Evolutionary conservation across 2,329 filamentous ascomycete species (phyloP).

Genomic region (Microcera coccophila): DNA sequence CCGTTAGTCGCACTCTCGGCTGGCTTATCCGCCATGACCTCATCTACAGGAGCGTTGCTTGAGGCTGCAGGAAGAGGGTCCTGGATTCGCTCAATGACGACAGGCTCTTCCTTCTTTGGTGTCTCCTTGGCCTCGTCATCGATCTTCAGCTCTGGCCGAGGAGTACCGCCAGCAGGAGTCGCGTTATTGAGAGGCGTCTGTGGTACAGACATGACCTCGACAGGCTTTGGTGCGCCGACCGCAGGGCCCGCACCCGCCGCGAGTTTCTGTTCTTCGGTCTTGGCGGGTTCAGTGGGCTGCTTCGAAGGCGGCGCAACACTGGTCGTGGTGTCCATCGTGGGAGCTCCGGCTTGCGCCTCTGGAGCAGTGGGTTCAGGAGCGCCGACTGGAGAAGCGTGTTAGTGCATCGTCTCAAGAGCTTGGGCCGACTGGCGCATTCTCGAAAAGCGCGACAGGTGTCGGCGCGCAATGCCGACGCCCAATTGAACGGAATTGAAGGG

Average conservation of each 20-base stretch:
- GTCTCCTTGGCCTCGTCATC: constrained; percentile 28
- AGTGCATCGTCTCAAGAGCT: constrained; percentile 4
- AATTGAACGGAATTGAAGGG: constrained; percentile 14
- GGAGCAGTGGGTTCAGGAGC: constrained; percentile 27
- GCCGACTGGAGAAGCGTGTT: constrained; percentile 24
- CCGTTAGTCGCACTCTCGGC: constrained; percentile 18
- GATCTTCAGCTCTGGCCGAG: constrained; percentile 34
- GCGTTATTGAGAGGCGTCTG: constrained; percentile 34
- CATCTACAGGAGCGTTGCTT: constrained; percentile 19
- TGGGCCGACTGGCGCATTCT: too few species aligned
- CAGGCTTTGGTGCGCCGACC: constrained; percentile 29
- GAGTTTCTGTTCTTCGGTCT: constrained; percentile 20
- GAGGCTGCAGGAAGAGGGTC: constrained; percentile 21
- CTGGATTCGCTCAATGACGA: constrained; percentile 22
- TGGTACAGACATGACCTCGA: constrained; percentile 34
- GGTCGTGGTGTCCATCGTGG: constrained; percentile 24
- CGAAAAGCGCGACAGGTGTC: too few species aligned
- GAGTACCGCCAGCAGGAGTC: constrained; percentile 35
- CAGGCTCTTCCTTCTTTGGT: constrained; percentile 23
- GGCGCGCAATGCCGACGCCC: too few species aligned
- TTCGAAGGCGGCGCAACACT: constrained; percentile 3
- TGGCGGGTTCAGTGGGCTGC: constrained; percentile 14
- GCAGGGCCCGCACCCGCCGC: constrained; percentile 16
- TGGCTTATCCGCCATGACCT: constrained; percentile 10
- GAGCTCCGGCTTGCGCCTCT: constrained; percentile 26